phyloP scores from a whole-genome alignment of 306 rosid genomes.

The Prunus armeniaca region DNA sequence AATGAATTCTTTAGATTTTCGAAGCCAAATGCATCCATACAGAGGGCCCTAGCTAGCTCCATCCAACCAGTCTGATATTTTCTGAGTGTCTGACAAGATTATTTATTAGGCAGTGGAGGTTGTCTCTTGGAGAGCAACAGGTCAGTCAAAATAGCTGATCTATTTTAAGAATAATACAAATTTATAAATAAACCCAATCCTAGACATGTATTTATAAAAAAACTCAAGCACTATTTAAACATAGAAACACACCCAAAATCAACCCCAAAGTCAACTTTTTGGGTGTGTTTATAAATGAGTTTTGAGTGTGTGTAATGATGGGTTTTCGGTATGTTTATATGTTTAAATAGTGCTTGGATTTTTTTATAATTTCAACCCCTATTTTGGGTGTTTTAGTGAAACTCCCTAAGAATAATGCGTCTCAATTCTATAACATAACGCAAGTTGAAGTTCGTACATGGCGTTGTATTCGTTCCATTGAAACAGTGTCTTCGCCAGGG shows the following conservation, averaged over 20 bases:
- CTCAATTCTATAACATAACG: neutral
- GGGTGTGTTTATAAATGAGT: too few species aligned
- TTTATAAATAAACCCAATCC: too few species aligned
- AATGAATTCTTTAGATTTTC: too few species aligned
- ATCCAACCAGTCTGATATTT: neutral
- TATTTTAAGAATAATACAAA: constrained; percentile 12
- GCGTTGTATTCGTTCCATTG: constrained; percentile 1
- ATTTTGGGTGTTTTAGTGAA: too few species aligned
- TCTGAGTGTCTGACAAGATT: neutral
- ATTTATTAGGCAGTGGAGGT: neutral
- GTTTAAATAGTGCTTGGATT: too few species aligned
- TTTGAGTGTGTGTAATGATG: too few species aligned
- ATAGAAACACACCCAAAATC: too few species aligned
- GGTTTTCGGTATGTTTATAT: too few species aligned
- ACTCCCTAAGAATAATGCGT: constrained; percentile 19
- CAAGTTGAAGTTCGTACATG: neutral
- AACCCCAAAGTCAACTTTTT: too few species aligned
- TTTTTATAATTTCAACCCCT: too few species aligned
- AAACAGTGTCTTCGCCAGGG: constrained; percentile 19
- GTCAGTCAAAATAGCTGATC: neutral
- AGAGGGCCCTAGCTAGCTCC: neutral
- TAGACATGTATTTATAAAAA: too few species aligned
- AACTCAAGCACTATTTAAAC: too few species aligned
- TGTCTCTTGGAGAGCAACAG: constrained; percentile 26
- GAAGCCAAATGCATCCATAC: neutral